A percentile compares a stretch with the other conserved stretches of the same genome.
Evolutionary conservation across 2,329 filamentous ascomycete genomes (phyloP).

Genomic region (Cladosporium sp.): DNA sequence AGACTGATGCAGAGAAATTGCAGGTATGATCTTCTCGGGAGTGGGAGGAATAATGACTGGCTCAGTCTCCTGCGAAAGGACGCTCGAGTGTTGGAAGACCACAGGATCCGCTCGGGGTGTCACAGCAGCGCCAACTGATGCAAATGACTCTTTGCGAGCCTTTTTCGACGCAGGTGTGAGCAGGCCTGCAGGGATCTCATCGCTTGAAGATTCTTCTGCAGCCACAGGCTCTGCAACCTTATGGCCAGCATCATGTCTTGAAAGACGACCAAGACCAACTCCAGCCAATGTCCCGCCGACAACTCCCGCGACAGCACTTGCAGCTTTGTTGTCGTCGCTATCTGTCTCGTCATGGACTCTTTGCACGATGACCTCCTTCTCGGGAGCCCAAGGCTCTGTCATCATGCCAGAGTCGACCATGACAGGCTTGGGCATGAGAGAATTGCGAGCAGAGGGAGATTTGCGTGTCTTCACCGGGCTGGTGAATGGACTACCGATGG

Average conservation of each 20-base stretch:
- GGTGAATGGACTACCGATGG: conserved; percentile 14
- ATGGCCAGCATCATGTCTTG: conserved; percentile 14
- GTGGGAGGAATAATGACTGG: background rate
- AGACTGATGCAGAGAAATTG: conserved; percentile 2
- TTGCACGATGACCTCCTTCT: conserved; percentile 15
- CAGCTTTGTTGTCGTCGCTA: background rate
- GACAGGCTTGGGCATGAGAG: conserved; percentile 17
- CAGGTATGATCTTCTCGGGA: conserved; percentile 4
- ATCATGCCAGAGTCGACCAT: conserved; percentile 61
- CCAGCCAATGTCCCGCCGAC: conserved; percentile 31
- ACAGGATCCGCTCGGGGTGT: background rate
- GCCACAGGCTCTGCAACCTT: conserved; percentile 9
- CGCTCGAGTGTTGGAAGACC: conserved; percentile 1
- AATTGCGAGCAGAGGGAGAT: conserved; percentile 13
- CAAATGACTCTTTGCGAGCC: background rate
- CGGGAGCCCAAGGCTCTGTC: conserved; percentile 56
- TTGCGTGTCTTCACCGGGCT: conserved; percentile 12
- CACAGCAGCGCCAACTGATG: background rate
- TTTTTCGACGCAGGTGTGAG: background rate
- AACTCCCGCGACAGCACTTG: conserved; percentile 20
- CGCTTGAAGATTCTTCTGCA: background rate
- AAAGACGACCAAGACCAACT: conserved; percentile 29
- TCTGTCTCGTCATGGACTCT: background rate
- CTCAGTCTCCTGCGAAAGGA: conserved; percentile 8
- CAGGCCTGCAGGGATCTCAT: background rate